These are phyloP conservation scores for Agapanthus africanus DNA, from an alignment of 106 monocot genomes.

Conservation along the genomic window DNA sequence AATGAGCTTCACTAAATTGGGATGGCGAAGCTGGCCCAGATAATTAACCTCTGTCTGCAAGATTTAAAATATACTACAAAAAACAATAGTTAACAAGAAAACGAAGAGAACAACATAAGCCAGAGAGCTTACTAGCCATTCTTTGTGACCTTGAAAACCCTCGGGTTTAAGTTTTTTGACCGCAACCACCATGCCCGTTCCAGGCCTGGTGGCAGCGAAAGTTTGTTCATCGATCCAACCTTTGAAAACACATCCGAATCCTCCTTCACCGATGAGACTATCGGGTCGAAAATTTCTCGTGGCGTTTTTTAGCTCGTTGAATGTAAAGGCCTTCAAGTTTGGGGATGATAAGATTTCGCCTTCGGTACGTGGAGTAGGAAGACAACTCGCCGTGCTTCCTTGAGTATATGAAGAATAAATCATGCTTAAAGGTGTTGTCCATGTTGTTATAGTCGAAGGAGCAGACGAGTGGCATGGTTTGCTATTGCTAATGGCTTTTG, in stretches of 20 bases:
- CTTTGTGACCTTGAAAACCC: conserved; percentile 33
- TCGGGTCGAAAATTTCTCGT: conserved; percentile 32
- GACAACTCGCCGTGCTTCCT: neutral
- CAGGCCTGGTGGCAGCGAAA: conserved; percentile 22
- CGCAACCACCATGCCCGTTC: conserved; percentile 27
- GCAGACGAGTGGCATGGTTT: conserved; percentile 7
- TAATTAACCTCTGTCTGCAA: conserved; percentile 31
- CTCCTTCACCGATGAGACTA: conserved; percentile 32
- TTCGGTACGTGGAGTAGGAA: conserved; percentile 5
- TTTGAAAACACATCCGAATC: conserved; percentile 32
- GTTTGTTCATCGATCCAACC: conserved; percentile 33
- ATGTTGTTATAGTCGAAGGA: conserved; percentile 9
- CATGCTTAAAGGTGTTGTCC: neutral
- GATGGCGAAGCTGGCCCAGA: conserved; percentile 36
- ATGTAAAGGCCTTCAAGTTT: conserved; percentile 26
- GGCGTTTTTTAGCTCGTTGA: conserved; percentile 30
- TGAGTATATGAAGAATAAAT: neutral
- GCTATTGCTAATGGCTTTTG: conserved; percentile 15
- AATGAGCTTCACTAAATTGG: conserved; percentile 37
- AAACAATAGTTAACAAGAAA: neutral
- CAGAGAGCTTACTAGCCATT: conserved; percentile 21
- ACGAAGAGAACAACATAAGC: neutral
- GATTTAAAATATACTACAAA: neutral
- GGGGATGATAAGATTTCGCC: conserved; percentile 20
- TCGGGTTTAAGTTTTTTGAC: conserved; percentile 33